Evolutionary conservation across 2,329 filamentous ascomycete species (phyloP), one percentile per base, ranked within the genome.

Genomic region (Gnomoniopsis smithogilvyi): DNA sequence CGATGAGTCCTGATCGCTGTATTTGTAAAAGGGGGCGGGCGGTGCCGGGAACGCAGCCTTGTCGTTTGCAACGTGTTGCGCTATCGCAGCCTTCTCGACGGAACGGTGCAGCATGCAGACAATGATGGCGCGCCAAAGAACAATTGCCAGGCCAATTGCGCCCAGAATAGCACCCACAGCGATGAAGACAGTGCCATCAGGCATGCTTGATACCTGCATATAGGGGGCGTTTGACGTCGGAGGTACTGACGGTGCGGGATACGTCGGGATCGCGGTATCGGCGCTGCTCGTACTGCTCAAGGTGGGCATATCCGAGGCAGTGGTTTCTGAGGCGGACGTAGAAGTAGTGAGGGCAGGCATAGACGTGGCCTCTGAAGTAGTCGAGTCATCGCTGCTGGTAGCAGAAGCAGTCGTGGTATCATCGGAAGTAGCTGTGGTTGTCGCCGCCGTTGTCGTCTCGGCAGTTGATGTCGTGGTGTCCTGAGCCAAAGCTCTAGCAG

Each of bases 181-280:
- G 67, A 99, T 99, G 77, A 99, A 99, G 60, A 99, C 89, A 3
- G 94, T 97, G 56, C 95, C 95, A 68, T 98, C 90, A 2, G 95
- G 95, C 12, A 93, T 80, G 55, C 76, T 87, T 1, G 92, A 96
- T 68, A 88, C 87, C 69, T 93, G 88, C 91, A 98, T 96, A 71
- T 91, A 99, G 17, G 94, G 92, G 6, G 95, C 95, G 68, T 89
- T 85, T 43, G 84, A 81, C 3, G 91, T 96, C 26, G 92, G 90
- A 8, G 95, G 95, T 2, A 98, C 88, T 26, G 86, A 83, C 3
- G 92, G 80, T 1, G 89, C 76, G 6, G 93, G 90, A 64, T 89
- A 90, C 22, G 84, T 83, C 64, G 77, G 77, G 54, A 80, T 72
- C 3, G 67, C 63, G 15, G 67, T 72, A 53, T 70, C 63, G 53